Evolutionary conservation across 108 stramenopile species (phyloP).

Genomic region (Skeletonema costatum): DNA sequence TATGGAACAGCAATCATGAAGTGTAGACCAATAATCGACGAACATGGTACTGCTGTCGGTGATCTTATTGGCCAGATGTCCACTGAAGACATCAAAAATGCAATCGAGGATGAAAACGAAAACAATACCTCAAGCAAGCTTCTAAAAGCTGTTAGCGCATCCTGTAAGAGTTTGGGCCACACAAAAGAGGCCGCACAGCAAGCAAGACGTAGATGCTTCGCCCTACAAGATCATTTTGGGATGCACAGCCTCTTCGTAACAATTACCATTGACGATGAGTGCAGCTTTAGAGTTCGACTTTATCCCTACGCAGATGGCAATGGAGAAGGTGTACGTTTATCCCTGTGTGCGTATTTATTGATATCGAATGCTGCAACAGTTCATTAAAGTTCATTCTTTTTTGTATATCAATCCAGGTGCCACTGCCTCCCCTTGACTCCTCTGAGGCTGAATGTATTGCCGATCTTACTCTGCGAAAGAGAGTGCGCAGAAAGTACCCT

Average conservation of each 20-base stretch:
- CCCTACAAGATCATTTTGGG: conserved; percentile 26
- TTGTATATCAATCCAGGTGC: neutral
- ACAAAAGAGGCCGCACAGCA: conserved; percentile 20
- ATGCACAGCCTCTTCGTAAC: conserved; percentile 20
- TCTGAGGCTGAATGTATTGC: conserved; percentile 16
- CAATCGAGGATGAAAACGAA: too few relatives aligned
- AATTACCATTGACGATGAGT: conserved; percentile 18
- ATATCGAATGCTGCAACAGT: too few relatives aligned
- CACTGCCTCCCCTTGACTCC: conserved; percentile 5
- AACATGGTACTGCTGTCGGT: too few relatives aligned
- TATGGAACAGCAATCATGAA: too few relatives aligned
- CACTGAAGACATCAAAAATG: too few relatives aligned
- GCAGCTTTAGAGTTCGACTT: conserved; percentile 16
- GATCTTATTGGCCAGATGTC: too few relatives aligned
- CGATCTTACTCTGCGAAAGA: conserved; percentile 11
- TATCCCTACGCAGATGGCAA: conserved; percentile 6
- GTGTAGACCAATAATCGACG: too few relatives aligned
- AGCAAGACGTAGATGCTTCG: conserved; percentile 12
- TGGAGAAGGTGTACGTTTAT: conserved; percentile 10
- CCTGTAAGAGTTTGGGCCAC: conserved; percentile 18
- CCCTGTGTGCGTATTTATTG: neutral
- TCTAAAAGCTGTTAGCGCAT: conserved; percentile 11
- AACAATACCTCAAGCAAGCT: neutral
- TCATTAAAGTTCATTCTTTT: neutral
- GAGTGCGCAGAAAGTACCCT: conserved; percentile 5